These are phyloP conservation scores for Wickerhamomyces kurtzmanii DNA, from an alignment of 805 yeast species.

Conservation along the genomic window DNA sequence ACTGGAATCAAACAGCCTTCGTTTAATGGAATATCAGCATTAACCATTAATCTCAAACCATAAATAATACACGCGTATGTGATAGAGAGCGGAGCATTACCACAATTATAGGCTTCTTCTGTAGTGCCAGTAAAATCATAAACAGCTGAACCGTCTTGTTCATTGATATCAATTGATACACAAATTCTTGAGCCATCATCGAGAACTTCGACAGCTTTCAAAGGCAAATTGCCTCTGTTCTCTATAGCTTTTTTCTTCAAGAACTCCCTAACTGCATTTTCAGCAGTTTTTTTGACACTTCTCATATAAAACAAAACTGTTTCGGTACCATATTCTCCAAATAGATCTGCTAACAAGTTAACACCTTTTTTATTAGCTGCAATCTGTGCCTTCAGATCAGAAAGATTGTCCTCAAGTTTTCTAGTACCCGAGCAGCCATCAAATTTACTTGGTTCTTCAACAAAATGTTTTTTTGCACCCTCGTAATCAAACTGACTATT, in stretches of 20 bases:
- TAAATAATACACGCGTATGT: constrained; percentile 43
- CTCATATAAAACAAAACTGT: constrained; percentile 37
- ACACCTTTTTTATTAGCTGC: constrained; percentile 47
- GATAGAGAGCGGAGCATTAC: constrained; percentile 47
- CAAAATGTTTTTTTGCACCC: constrained; percentile 34
- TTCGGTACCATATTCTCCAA: constrained; percentile 31
- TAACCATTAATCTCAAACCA: constrained; percentile 40
- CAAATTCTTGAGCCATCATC: constrained; percentile 48
- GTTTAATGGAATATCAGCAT: constrained; percentile 45
- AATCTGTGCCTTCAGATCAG: constrained; percentile 37
- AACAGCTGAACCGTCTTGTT: constrained; percentile 26
- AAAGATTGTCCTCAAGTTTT: constrained; percentile 41
- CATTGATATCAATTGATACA: constrained; percentile 29
- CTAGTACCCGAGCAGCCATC: constrained; percentile 50
- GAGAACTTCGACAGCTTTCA: constrained; percentile 36
- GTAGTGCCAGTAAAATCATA: constrained; percentile 48
- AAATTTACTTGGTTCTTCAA: constrained; percentile 34
- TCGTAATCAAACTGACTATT: constrained; percentile 43
- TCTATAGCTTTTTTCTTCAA: constrained; percentile 29
- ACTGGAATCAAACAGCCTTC: constrained; percentile 44
- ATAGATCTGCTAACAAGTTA: constrained; percentile 28
- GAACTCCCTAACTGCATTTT: constrained; percentile 29
- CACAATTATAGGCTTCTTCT: constrained; percentile 38
- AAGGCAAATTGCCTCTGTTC: constrained; percentile 22
- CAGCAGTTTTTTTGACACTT: constrained; percentile 35